Percentiles rank a stretch among this genome's conserved stretches.
These are phyloP conservation scores for Xerocomellus amylosporus DNA, from an alignment of 768 basidiomycete species.

Conservation along the genomic window DNA sequence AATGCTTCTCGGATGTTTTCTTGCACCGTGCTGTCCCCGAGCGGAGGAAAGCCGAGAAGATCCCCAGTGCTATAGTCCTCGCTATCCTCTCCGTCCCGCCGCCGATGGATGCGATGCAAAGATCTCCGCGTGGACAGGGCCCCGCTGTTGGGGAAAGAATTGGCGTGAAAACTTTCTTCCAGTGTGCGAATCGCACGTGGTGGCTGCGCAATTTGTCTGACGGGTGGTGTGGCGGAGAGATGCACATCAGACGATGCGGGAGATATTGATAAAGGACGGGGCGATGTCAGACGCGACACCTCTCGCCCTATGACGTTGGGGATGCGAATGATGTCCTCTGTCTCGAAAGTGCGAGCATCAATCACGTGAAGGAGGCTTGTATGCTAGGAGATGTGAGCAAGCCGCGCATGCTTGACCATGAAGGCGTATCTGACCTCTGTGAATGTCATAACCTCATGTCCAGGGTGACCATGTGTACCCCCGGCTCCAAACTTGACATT, in stretches of 20 bases:
- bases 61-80: constrained; percentile 41
- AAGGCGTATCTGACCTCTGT: constrained; percentile 63
- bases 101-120: constrained; percentile 19
- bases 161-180: constrained; percentile 54
- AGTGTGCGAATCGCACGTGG: constrained; percentile 47
- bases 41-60: constrained; percentile 52
- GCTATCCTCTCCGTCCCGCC: constrained; percentile 27
- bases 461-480: constrained; percentile 43
- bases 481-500: constrained; percentile 82
- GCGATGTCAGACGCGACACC: constrained; percentile 9
- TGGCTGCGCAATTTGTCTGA: constrained; percentile 18
- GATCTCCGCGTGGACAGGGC: constrained; percentile 19
- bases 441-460: constrained; percentile 81
- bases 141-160: constrained; percentile 12
- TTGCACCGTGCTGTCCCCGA: constrained; percentile 55
- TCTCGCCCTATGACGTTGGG: constrained; percentile 38
- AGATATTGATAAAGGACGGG: constrained; percentile 10
- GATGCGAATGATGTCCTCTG: constrained; percentile 63
- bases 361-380: constrained; percentile 78
- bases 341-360: constrained; percentile 84
- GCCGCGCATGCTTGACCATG: neutral
- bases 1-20: constrained; percentile 56
- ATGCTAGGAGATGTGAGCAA: constrained; percentile 49
- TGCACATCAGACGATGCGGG: constrained; percentile 11
- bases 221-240: constrained; percentile 8